Base-by-base conservation (phyloP, 2,329 filamentous ascomycete species). In the Trichoderma pleuroti region DNA sequence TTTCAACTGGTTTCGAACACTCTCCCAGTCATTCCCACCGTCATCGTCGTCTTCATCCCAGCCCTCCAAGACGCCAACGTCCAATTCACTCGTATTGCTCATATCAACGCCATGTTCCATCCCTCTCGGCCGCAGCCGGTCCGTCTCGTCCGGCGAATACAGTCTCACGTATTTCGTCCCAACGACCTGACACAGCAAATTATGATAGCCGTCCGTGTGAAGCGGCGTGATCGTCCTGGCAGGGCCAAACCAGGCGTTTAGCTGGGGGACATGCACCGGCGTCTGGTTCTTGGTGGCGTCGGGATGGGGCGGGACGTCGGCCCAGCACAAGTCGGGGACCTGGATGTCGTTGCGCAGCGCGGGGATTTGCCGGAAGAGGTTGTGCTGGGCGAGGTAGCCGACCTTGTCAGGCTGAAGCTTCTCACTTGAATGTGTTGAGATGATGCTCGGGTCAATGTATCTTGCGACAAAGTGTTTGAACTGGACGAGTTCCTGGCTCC, bases 241-340 rank as follows among this genome's bases (percentile, higher is more conserved):
- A 0, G 96, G 96, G 0, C 96, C 96, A 73, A 98, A 91, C 96
- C 96, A 99, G 9, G 93, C 94, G 80, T 98, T 97, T 21, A 97
- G 85, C 56, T 92, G 83, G 0, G 93, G 93, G 26, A 88, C 85
- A 8, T 84, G 84, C 14, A 87, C 80, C 46, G 81, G 80, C 2
- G 81, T 79, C 68, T 82, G 80, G 74, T 82, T 74, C 49, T 79
- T 76, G 6, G 76, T 71, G 7, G 77, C 68, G 61, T 80, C 78
- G 4, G 83, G 84, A 71, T 89, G 86, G 0, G 82, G 82, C 0
- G 92, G 91, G 0, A 92, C 91, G 2, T 84, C 80, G 7, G 90
- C 88, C 83, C 92, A 97, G 84, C 93, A 97, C 78, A 92, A 93
- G 79, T 98, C 94, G 0, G 95, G 96, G 14, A 93, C 86, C 28